These are phyloP conservation scores for Penicillium coprophilum DNA, from an alignment of 495 filamentous ascomycete species.

Conservation along the genomic window DNA sequence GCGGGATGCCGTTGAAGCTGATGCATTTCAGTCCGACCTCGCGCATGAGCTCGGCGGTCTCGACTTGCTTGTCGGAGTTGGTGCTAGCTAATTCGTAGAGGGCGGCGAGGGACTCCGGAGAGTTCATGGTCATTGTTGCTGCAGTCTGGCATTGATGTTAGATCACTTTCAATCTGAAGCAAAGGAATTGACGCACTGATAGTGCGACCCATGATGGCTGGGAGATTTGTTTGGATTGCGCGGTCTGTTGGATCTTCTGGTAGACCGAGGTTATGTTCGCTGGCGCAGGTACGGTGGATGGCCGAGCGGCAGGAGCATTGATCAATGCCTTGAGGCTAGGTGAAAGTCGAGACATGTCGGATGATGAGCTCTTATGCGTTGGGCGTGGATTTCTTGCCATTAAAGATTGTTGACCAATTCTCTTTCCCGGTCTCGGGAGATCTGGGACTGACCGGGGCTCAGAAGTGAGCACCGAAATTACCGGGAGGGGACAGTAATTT, in stretches of 20 bases:
- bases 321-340: conserved; percentile 68
- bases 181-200: conserved; percentile 44
- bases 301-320: conserved; percentile 63
- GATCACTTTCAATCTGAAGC: not conserved
- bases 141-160: conserved; percentile 50
- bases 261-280: conserved; percentile 59
- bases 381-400: conserved; percentile 8
- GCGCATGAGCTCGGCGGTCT: conserved; percentile 70
- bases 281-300: conserved; percentile 64
- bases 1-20: conserved; percentile 79
- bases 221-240: conserved; percentile 54
- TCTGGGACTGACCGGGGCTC: not conserved
- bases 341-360: conserved; percentile 66
- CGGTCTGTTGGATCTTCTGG: conserved; percentile 55
- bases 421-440: not conserved
- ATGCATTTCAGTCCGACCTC: conserved; percentile 82
- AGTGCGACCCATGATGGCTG: conserved; percentile 63
- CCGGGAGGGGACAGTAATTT: not conserved
- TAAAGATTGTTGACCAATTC: conserved; percentile 1
- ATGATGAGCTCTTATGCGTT: not conserved
- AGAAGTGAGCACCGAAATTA: conserved; percentile 16
- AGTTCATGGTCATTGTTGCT: conserved; percentile 75
- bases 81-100: conserved; percentile 55
- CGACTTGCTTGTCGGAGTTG: conserved; percentile 39
- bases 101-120: conserved; percentile 59